phyloP scores from a whole-genome alignment of 2,329 filamentous ascomycete genomes.

The Calonectria montana region DNA sequence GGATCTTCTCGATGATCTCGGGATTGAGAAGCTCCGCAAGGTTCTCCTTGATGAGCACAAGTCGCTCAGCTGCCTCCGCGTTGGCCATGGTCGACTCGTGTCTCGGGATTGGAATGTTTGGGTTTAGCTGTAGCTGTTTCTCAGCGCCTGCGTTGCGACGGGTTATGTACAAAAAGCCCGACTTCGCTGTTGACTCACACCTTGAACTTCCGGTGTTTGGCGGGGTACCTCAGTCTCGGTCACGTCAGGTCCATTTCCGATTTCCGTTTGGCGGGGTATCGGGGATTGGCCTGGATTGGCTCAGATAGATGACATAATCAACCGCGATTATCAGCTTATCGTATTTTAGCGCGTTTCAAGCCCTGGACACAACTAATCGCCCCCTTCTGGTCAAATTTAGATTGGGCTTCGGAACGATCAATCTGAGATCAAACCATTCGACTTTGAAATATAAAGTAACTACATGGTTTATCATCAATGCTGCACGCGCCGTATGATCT shows the following conservation, averaged over 20 bases:
- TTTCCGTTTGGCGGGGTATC: conserved; percentile 21
- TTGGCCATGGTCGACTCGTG: conserved; percentile 10
- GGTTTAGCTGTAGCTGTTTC: neutral
- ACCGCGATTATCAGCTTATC: conserved; percentile 11
- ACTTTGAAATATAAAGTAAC: too few relatives aligned
- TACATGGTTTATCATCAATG: too few relatives aligned
- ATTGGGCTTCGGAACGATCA: neutral
- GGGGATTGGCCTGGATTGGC: neutral
- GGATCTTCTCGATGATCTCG: conserved; percentile 82
- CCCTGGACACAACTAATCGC: neutral
- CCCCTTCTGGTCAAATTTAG: neutral
- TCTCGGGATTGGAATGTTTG: neutral
- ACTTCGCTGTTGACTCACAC: conserved; percentile 20
- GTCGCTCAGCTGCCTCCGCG: conserved; percentile 61
- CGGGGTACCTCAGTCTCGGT: conserved; percentile 13
- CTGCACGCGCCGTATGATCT: too few relatives aligned
- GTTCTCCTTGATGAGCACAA: conserved; percentile 83
- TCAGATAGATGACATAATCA: conserved; percentile 1
- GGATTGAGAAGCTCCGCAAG: conserved; percentile 85
- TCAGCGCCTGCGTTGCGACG: neutral
- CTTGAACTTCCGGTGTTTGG: conserved; percentile 20
- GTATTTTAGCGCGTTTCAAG: neutral
- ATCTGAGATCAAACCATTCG: neutral
- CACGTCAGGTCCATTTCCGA: conserved; percentile 11
- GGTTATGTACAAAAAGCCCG: conserved; percentile 2